Percentiles rank a stretch among this genome's conserved stretches.
Evolutionary conservation across 1,284 basidiomycete genomes (phyloP).

Genomic region (Malassezia furfur): DNA sequence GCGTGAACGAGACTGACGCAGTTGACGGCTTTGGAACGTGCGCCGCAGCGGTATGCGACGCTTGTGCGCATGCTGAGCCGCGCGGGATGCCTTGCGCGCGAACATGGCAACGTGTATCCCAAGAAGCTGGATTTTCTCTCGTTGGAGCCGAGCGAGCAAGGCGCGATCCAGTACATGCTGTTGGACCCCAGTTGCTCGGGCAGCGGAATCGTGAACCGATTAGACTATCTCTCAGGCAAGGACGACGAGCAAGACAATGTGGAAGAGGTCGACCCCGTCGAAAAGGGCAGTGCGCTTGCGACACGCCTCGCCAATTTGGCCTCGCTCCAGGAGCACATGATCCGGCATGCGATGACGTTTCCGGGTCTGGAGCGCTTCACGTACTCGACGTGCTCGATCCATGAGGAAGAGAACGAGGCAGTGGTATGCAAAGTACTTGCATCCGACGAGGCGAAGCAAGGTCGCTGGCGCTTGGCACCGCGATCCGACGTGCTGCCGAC

Average conservation of each 20-base stretch:
- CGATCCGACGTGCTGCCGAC: slow-evolving; percentile 24
- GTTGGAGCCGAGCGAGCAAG: slow-evolving; percentile 19
- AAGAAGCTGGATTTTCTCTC: slow-evolving; percentile 33
- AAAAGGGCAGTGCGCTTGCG: slow-evolving; percentile 2
- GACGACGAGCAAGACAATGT: slow-evolving; percentile 19
- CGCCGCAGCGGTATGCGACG: slow-evolving; percentile 20
- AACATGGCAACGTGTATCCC: slow-evolving; percentile 23
- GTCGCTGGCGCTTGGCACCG: slow-evolving; percentile 29
- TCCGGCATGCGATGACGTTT: slow-evolving; percentile 88
- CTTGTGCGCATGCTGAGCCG: slow-evolving; percentile 20
- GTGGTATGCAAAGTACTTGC: slow-evolving; percentile 56
- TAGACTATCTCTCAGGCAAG: slow-evolving; percentile 27
- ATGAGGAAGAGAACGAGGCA: slow-evolving; percentile 79
- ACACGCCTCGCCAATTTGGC: slow-evolving; percentile 20
- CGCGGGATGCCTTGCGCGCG: slow-evolving; percentile 12
- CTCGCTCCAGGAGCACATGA: slow-evolving; percentile 68
- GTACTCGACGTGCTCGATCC: slow-evolving; percentile 91
- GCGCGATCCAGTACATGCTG: slow-evolving; percentile 31
- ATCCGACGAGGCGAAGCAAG: slow-evolving; percentile 20
- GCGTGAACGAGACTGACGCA: background rate
- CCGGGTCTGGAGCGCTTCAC: slow-evolving; percentile 62
- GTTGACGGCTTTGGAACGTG: slow-evolving; percentile 35
- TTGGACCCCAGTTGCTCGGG: slow-evolving; percentile 43
- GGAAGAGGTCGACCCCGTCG: slow-evolving; percentile 9
- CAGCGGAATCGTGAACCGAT: slow-evolving; percentile 37